Evolutionary conservation across 805 yeast species (phyloP).

Genomic region (Ogataea kodamae): DNA sequence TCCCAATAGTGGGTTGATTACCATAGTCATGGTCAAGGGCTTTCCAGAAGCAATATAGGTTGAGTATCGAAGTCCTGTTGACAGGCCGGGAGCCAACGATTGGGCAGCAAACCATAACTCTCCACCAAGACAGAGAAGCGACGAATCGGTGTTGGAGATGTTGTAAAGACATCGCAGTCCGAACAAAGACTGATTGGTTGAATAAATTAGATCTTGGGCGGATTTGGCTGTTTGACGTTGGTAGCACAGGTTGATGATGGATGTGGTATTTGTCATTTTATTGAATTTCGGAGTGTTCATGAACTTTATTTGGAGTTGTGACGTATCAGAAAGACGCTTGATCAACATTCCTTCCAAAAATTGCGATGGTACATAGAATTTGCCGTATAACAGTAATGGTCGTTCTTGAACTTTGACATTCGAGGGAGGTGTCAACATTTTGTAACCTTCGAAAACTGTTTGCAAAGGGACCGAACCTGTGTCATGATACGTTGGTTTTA

Average conservation of each 20-base stretch:
- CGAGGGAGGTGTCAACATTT: constrained; percentile 35
- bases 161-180: constrained; percentile 82
- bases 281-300: constrained; percentile 51
- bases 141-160: constrained; percentile 32
- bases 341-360: constrained; percentile 85
- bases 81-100: constrained; percentile 84
- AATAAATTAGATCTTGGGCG: constrained; percentile 71
- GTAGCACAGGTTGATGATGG: constrained; percentile 61
- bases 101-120: constrained; percentile 86
- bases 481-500: constrained; percentile 44
- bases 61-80: constrained; percentile 79
- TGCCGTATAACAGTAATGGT: constrained; percentile 67
- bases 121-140: constrained; percentile 68
- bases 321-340: constrained; percentile 51
- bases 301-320: constrained; percentile 71
- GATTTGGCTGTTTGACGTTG: constrained; percentile 64
- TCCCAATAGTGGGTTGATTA: constrained; percentile 87
- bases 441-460: constrained; percentile 67
- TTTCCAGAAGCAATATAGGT: constrained; percentile 80
- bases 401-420: constrained; percentile 6
- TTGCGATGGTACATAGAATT: constrained; percentile 84
- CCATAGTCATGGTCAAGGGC: constrained; percentile 83
- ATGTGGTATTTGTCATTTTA: constrained; percentile 29
- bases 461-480: constrained; percentile 56
- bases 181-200: constrained; percentile 76